These are phyloP conservation scores for Fusarium guadeloupense DNA, from an alignment of 2,329 filamentous ascomycete species.

Conservation along the genomic window DNA sequence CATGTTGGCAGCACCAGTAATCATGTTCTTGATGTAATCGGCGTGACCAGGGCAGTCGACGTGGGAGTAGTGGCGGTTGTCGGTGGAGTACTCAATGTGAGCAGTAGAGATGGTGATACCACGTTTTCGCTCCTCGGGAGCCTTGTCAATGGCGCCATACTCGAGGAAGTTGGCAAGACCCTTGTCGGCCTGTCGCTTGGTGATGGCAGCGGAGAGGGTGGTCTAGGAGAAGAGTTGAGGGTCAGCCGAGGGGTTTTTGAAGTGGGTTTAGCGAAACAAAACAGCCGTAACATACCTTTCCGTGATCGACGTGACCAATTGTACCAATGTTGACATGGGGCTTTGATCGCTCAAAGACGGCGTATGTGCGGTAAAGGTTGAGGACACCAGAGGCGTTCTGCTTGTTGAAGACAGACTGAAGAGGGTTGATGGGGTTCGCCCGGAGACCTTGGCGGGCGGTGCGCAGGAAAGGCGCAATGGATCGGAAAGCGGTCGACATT, in stretches of 20 bases:
- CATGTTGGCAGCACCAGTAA: slow-evolving; percentile 99
- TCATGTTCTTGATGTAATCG: slow-evolving; percentile 99
- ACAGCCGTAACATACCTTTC: slow-evolving; percentile 76
- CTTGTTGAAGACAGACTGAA: slow-evolving; percentile 74
- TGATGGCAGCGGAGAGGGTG: slow-evolving; percentile 97
- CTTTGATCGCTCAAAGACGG: slow-evolving; percentile 86
- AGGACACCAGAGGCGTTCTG: slow-evolving; percentile 71
- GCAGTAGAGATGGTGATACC: slow-evolving; percentile 99
- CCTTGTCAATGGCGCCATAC: slow-evolving; percentile 98
- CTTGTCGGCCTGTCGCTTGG: slow-evolving; percentile 96
- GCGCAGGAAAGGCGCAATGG: slow-evolving; percentile 80
- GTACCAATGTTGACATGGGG: slow-evolving; percentile 99
- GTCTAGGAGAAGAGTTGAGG: slow-evolving; percentile 66
- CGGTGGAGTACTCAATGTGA: slow-evolving; percentile 98
- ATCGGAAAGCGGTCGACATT: slow-evolving; percentile 85
- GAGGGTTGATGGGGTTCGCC: slow-evolving; percentile 75
- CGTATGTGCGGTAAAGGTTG: slow-evolving; percentile 72
- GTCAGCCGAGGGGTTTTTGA: slow-evolving; percentile 27
- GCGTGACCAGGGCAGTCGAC: slow-evolving; percentile 99
- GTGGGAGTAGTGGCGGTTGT: slow-evolving; percentile 96
- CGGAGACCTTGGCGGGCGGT: slow-evolving; percentile 80
- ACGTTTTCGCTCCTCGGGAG: slow-evolving; percentile 98
- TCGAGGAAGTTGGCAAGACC: slow-evolving; percentile 94
- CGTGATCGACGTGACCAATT: slow-evolving; percentile 99
- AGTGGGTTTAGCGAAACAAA: slow-evolving; percentile 4